Evolutionary conservation across 1,284 basidiomycete species (phyloP).

Genomic region (Stereum hirsutum): DNA sequence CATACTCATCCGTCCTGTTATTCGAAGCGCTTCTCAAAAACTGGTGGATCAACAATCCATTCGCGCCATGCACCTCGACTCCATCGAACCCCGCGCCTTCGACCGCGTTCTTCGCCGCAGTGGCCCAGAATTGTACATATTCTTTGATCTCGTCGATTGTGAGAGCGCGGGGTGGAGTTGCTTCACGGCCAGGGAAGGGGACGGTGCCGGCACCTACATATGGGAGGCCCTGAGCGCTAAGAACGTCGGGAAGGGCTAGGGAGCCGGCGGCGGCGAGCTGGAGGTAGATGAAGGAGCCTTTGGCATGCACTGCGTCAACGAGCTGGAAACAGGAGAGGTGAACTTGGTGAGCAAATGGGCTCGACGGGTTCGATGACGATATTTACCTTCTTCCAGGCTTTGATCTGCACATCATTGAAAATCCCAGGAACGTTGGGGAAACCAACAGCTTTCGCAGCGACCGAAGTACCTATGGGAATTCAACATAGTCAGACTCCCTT

Average conservation of each 20-base stretch:
- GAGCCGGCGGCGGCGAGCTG: conserved; percentile 40
- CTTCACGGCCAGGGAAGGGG: conserved; percentile 27
- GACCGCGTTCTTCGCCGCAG: conserved; percentile 17
- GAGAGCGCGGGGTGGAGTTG: conserved; percentile 16
- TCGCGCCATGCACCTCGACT: conserved; percentile 28
- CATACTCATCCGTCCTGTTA: conserved; percentile 50
- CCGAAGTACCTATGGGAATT: conserved; percentile 33
- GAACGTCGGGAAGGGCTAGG: conserved; percentile 19
- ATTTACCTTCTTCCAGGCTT: conserved; percentile 20
- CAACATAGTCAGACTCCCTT: no score
- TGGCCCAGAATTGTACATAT: conserved; percentile 14
- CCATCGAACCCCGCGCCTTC: conserved; percentile 23
- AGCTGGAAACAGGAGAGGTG: conserved; percentile 9
- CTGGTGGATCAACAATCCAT: conserved; percentile 31
- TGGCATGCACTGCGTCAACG: conserved; percentile 30
- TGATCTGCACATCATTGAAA: conserved; percentile 13
- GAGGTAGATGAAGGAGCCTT: conserved; percentile 26
- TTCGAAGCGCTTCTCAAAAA: conserved; percentile 34
- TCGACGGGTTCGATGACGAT: no score
- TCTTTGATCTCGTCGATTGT: conserved; percentile 19
- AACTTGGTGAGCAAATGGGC: no score
- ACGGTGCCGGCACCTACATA: conserved; percentile 32
- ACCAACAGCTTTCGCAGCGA: conserved; percentile 29
- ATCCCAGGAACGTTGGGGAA: conserved; percentile 17
- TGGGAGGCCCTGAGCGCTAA: conserved; percentile 21